phyloP scores from a whole-genome alignment of 23 red algal species.

The Gracilaria caudata region DNA sequence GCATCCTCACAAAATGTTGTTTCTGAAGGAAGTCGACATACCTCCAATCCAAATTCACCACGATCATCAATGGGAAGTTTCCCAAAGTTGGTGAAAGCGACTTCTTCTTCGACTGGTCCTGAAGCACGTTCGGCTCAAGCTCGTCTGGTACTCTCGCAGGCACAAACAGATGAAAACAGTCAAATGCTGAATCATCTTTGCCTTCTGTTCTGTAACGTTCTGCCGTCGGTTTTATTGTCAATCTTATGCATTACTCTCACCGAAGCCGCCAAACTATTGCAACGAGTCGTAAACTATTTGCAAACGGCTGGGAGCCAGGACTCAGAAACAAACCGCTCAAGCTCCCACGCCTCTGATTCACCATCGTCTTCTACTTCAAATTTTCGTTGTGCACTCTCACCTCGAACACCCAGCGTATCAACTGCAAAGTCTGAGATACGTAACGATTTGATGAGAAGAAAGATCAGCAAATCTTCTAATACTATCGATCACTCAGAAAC shows the following conservation, averaged over 20 bases:
- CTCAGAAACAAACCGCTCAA: background rate
- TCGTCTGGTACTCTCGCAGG: background rate
- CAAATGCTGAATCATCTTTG: background rate
- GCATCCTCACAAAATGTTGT: background rate
- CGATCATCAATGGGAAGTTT: conserved; percentile 1
- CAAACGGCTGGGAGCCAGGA: background rate
- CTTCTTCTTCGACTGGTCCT: background rate
- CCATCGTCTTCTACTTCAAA: background rate
- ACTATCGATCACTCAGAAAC: background rate
- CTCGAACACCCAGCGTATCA: background rate
- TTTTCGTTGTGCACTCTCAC: background rate
- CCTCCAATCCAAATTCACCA: conserved; percentile 11
- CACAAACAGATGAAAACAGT: background rate
- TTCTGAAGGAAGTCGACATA: conserved; percentile 5
- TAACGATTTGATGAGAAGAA: background rate
- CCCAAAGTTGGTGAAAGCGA: background rate
- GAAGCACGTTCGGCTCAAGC: background rate
- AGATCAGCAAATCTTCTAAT: background rate
- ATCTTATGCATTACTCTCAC: conserved; percentile 22
- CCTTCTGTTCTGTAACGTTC: conserved; percentile 25
- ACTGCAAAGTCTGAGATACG: conserved; percentile 6
- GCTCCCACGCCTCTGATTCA: background rate
- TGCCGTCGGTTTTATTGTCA: conserved; percentile 19
- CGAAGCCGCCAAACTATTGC: background rate
- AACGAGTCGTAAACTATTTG: conserved; percentile 10